Evolutionary conservation across 805 yeast species (phyloP), one percentile per base, ranked within the genome.

Genomic region (Saturnispora bothae): DNA sequence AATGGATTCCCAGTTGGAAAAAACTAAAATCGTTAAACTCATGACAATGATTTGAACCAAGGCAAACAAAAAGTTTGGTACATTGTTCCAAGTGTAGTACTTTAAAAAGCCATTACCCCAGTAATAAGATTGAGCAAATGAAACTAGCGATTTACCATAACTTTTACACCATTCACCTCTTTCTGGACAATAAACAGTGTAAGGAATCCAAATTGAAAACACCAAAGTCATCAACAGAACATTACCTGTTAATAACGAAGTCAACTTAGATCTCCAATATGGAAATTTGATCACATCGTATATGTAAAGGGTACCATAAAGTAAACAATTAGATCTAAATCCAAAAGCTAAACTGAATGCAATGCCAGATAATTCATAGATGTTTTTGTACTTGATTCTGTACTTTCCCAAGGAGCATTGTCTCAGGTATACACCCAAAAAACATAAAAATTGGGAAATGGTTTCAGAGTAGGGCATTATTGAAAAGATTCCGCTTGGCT

Each of bases 51-150:
- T 51, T 14, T 77, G 73, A 2, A 97, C 97, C 1, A 71, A 40
- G 0, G 83, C 89, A 49, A 92, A 64, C 8, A 77, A 21, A 53
- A 92, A 89, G 56, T 88, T 83, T 9, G 96, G 95, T 6, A 83
- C 57, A 50, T 92, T 89, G 51, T 75, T 76, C 0, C 66, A 42
- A 0, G 92, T 80, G 89, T 96, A 92, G 59, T 92, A 92, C 29
- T 59, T 64, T 40, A 92, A 56, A 37, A 88, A 73, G 0, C 98
- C 97, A 31, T 66, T 69, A 48, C 76, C 71, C 98, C 98, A 92
- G 56, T 89, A 86, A 45, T 75, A 66, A 1, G 60, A 42, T 57
- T 92, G 98, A 5, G 94, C 82, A 54, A 68, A 83, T 3, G 71
- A 56, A 48, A 77, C 77, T 12, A 89, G 63, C 17, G 79, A 69